Base-by-base conservation (phyloP, 2,329 filamentous ascomycete species). In the Fonsecaea pugnacius region DNA sequence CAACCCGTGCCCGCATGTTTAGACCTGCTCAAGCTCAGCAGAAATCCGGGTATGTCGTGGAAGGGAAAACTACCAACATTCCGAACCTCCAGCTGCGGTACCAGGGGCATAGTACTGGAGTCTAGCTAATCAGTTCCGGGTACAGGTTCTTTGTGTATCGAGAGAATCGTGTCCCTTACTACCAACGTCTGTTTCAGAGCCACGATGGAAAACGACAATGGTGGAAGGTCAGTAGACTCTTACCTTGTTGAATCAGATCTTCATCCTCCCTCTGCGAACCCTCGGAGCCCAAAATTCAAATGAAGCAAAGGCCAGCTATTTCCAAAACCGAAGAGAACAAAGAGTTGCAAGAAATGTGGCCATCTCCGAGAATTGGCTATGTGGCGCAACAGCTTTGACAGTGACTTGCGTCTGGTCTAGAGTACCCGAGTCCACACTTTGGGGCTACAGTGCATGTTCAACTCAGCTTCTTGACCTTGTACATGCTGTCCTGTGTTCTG, bases 171-270 rank as follows among this genome's bases (percentile, higher is more conserved):
- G 88, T 90, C 69, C 85, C 87, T 59, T 78, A 85, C 72, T 90
- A 88, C 80, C 87, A 90, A 80, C 82, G 85, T 71, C 81, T 88
- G 55, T 87, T 87, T 80, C 87, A 89, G 79, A 82, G 79, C 69
- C 80, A 89, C 75, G 87, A 89, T 75, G 87, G 87, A 72, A 78
- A 87, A 74, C 82, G 87, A 76, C 83, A 86, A 76, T 90, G 87
- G 87, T 79, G 83, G 76, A 89, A 89, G 86, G 87, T 89, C 74
- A 77, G 85, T 83, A 27, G 46, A 40, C 46, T 56, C 56, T 65
- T 21, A 54, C n/a, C 10, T 33, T 50, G 27, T 36, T 35, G 51
- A 48, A 48, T 24, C 9, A 24, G 18, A 27, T 18, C 14, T 48
- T 30, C 18, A 33, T 27, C 43, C 30, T 58, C 8, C 24, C 35